Conservation (phyloP, 768 basidiomycete genomes). For the Tricholoma furcatifolium region DNA sequence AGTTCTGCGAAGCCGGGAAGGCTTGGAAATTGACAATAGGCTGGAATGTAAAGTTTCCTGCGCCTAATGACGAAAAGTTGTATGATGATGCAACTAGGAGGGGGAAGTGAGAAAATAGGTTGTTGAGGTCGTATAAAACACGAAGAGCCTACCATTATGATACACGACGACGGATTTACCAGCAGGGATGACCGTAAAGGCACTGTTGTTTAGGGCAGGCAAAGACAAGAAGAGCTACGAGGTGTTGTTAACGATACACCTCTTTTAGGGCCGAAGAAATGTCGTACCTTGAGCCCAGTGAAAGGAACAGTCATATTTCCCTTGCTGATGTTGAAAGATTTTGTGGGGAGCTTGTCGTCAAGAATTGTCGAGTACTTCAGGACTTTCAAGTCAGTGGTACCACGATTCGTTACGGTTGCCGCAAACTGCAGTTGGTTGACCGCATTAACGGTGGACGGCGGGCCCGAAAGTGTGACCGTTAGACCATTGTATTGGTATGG, state of each 20-base stretch:
- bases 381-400: conserved; percentile 37
- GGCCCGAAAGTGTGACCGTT: conserved; percentile 27
- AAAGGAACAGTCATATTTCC: conserved; percentile 37
- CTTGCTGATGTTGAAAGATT: conserved; percentile 42
- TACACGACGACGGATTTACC: conserved; percentile 38
- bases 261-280: neutral
- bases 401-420: conserved; percentile 40
- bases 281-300: conserved; percentile 40
- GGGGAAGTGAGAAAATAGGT: neutral
- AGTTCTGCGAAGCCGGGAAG: conserved; percentile 19
- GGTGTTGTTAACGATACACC: neutral
- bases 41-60: conserved; percentile 38
- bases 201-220: conserved; percentile 34
- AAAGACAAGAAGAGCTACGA: conserved; percentile 36
- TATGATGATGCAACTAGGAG: conserved; percentile 36
- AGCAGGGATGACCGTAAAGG: conserved; percentile 37
- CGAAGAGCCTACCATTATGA: conserved; percentile 32
- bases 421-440: conserved; percentile 39
- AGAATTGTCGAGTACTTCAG: conserved; percentile 48
- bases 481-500: conserved; percentile 32
- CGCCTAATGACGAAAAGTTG: conserved; percentile 39
- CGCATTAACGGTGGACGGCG: conserved; percentile 30
- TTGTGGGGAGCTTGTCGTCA: conserved; percentile 40
- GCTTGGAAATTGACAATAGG: conserved; percentile 39
- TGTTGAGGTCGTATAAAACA: neutral